Evolutionary conservation across 2,329 filamentous ascomycete species (phyloP), one percentile per base, ranked within the genome.

Genomic region (Ceratocystis diversiconidia): DNA sequence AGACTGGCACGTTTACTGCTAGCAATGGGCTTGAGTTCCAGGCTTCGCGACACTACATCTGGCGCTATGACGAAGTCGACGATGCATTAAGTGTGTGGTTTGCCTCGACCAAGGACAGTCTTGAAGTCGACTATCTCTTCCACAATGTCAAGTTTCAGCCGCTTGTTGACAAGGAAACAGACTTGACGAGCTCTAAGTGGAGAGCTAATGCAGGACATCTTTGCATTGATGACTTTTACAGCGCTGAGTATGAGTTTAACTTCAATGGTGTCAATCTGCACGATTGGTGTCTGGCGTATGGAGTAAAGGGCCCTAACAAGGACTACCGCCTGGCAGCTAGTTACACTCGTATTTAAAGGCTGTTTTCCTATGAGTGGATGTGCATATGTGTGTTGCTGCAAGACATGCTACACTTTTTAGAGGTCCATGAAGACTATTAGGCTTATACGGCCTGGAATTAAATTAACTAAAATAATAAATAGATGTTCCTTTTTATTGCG

Each of bases 11-110:
- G 3, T 87, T 90, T 71, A 80, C 74, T 28, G 83, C 84, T 3
- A 75, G 79, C 1, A 78, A 77, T 32, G 82, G 82, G 0, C 74
- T 84, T 60, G 75, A 76, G 0, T 86, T 89, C 73, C 78, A 76
- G 17, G 85, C 85, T 0, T 84, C 79, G 10, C 77, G 85, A 25
- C 81, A 87, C 10, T 92, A 92, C 70, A 79, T 89, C 1, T 91
- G 88, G 78, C 82, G 88, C 0, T 91, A 90, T 70, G 77, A 83
- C 57, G 84, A 86, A 69, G 70, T 66, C 8, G 75, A 71, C 1
- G 87, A 90, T 70, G 74, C 73, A 32, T 75, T 92, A 25, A 87
- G 83, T 67, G 84, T 88, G 0, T 92, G 88, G 88, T 91, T 91
- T 70, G 84, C 84, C 48, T 84, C 85, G 69, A 78, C 81, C 0